Conservation (phyloP, 75 land plant species). For the Isoetes taiwanensis region DNA sequence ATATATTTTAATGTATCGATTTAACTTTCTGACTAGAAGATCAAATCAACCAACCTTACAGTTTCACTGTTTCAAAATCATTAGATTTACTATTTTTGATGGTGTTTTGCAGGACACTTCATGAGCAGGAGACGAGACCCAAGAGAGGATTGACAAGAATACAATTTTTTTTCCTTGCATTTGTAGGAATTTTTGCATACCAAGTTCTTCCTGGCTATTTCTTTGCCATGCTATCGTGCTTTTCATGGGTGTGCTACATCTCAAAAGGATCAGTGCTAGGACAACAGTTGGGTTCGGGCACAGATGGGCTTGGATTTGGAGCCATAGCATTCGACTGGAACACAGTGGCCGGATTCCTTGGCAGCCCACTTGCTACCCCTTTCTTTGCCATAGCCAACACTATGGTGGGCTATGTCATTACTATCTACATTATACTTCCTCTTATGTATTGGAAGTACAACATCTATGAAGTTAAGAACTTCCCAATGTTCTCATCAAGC, state of each 20-base stretch:
- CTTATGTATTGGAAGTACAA: conserved; percentile 33
- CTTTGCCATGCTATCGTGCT: conserved; percentile 19
- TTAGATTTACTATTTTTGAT: too few species aligned
- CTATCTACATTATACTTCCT: neutral
- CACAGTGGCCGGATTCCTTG: neutral
- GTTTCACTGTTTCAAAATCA: too few species aligned
- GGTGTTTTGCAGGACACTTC: conserved; percentile 28
- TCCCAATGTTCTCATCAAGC: conserved; percentile 45
- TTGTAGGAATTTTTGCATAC: conserved; percentile 45
- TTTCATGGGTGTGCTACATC: conserved; percentile 2
- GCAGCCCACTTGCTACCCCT: neutral
- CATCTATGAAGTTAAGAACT: conserved; percentile 40
- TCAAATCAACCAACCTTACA: neutral
- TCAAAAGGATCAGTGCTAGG: neutral
- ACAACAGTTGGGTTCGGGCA: neutral
- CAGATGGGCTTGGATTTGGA: neutral
- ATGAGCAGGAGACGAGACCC: conserved; percentile 38
- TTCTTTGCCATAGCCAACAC: conserved; percentile 3
- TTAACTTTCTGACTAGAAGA: too few species aligned
- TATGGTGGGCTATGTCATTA: neutral
- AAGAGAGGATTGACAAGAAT: conserved; percentile 34
- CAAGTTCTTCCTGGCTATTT: conserved; percentile 44
- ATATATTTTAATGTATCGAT: too few species aligned
- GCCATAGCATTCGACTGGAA: neutral
- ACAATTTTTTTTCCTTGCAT: conserved; percentile 50